These are phyloP conservation scores for Atalantia buxifolia DNA, from an alignment of 345 rosid species.

Conservation along the genomic window DNA sequence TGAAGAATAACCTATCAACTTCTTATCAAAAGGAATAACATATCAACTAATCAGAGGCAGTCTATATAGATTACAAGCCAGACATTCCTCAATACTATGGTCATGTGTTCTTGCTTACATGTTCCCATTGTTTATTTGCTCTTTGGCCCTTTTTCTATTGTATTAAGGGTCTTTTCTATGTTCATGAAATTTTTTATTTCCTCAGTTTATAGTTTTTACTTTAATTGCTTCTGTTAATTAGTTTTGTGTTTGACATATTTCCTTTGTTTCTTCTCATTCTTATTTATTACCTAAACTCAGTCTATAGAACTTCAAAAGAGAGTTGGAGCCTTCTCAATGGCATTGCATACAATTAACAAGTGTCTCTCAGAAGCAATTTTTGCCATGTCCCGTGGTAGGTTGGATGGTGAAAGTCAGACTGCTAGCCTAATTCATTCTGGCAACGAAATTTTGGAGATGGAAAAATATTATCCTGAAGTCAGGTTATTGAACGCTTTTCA, in stretches of 20 bases:
- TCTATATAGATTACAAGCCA: not conserved
- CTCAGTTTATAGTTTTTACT: not conserved
- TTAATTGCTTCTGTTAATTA: not conserved
- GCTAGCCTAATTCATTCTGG: conserved; percentile 89
- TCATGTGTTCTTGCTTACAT: not conserved
- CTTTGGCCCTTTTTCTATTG: not conserved
- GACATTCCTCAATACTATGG: not conserved
- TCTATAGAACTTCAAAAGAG: conserved; percentile 89
- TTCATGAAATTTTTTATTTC: not conserved
- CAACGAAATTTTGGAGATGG: conserved; percentile 78
- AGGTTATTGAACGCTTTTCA: conserved; percentile 39
- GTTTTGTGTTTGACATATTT: conserved; percentile 2
- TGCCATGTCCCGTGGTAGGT: conserved; percentile 75
- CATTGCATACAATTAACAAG: conserved; percentile 81
- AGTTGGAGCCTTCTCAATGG: conserved; percentile 89
- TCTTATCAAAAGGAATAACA: not conserved
- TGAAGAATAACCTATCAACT: no score
- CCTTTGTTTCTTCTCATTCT: conserved; percentile 9
- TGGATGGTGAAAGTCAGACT: conserved; percentile 88
- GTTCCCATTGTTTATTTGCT: not conserved
- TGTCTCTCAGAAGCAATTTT: conserved; percentile 91
- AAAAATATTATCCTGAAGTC: conserved; percentile 82
- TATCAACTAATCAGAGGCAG: not conserved
- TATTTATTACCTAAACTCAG: conserved; percentile 24
- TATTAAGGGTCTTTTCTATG: not conserved